These are phyloP conservation scores for Penicillium sp. DNA, from an alignment of 2,329 filamentous ascomycete genomes.

Conservation along the genomic window DNA sequence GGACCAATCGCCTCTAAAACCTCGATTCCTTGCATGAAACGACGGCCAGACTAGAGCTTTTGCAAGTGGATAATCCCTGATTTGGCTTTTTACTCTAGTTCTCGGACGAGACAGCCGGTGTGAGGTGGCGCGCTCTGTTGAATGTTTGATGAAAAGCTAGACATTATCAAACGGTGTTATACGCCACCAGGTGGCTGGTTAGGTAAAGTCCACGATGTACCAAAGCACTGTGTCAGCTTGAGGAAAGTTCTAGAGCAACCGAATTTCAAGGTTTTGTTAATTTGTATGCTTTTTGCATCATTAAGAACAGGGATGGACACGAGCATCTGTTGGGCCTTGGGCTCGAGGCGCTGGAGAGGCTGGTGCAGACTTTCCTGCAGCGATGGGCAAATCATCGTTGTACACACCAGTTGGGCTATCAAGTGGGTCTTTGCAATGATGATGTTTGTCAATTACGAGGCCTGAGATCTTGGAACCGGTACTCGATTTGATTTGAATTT, in stretches of 20 bases:
- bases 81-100: not conserved
- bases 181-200: not conserved
- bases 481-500: not conserved
- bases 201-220: not conserved
- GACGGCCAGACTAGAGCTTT: not conserved
- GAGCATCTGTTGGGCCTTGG: conserved; percentile 4
- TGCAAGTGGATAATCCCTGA: not conserved
- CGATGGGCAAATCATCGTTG: conserved; percentile 26
- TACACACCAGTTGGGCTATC: conserved; percentile 26
- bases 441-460: conserved; percentile 22
- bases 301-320: conserved; percentile 6
- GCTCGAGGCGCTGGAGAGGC: conserved; percentile 13
- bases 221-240: not conserved
- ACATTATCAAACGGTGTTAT: conserved; percentile 3
- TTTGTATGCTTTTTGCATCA: not conserved
- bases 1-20: conserved; percentile 21
- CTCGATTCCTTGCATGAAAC: conserved; percentile 24
- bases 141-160: not conserved
- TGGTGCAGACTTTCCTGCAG: conserved; percentile 20
- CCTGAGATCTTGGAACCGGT: conserved; percentile 11
- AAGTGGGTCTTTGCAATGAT: conserved; percentile 22
- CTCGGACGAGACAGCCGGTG: not conserved
- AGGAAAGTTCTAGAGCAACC: not conserved
- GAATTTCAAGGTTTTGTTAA: not conserved
- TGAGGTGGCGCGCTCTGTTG: not conserved